Evolutionary conservation across 2,329 filamentous ascomycete species (phyloP).

Genomic region (Pseudopithomyces chartarum): DNA sequence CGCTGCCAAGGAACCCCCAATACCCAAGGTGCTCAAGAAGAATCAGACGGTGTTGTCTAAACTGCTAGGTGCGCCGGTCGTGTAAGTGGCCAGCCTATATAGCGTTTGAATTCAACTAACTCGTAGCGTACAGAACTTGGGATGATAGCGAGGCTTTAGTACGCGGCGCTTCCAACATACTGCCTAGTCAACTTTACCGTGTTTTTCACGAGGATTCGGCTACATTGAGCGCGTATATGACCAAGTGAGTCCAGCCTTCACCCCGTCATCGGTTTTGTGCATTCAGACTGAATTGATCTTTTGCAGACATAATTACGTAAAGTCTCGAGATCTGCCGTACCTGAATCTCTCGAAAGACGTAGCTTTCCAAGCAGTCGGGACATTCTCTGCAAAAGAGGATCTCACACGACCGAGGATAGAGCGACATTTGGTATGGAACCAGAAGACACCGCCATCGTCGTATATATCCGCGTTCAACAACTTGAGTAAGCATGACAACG

Average conservation of each 20-base stretch:
- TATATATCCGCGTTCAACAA: conserved; percentile 20
- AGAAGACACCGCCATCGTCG: conserved; percentile 14
- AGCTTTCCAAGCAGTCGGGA: conserved; percentile 23
- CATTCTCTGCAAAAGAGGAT: neutral
- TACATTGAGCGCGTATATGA: conserved; percentile 16
- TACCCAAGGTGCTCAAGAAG: neutral
- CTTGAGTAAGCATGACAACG: conserved; percentile 10
- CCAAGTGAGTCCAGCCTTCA: neutral
- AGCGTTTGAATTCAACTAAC: neutral
- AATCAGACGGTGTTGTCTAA: neutral
- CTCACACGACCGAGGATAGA: conserved; percentile 11
- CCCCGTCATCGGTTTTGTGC: neutral
- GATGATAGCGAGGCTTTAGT: neutral
- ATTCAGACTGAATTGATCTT: neutral
- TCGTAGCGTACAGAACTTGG: neutral
- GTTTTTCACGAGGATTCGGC: conserved; percentile 17
- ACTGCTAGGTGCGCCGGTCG: neutral
- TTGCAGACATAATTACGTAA: conserved; percentile 13
- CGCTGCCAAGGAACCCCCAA: neutral
- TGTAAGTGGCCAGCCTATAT: neutral
- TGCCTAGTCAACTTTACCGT: conserved; percentile 13
- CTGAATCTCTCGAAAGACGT: conserved; percentile 6
- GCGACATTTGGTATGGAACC: conserved; percentile 14
- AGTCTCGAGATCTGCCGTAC: conserved; percentile 11
- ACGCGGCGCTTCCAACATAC: neutral